A percentile compares a stretch with the other conserved stretches of the same genome.
phyloP scores from a whole-genome alignment of 805 yeast genomes.

The Barnettozyma populi region DNA sequence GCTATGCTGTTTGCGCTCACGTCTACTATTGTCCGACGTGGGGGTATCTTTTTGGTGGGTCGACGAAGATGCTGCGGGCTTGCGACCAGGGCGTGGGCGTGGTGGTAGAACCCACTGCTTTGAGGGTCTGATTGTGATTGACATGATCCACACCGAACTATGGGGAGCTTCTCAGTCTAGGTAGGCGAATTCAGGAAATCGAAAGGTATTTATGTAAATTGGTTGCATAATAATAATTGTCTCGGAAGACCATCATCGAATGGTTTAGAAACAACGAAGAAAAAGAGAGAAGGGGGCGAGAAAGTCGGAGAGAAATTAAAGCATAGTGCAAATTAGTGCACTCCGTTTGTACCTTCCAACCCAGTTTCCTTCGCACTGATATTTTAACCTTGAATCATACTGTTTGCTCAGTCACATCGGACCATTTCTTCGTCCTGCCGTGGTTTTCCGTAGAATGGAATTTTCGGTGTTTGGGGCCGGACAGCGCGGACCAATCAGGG shows the following conservation, averaged over 20 bases:
- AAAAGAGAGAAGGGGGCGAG: not conserved
- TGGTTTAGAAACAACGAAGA: not conserved
- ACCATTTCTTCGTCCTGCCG: not conserved
- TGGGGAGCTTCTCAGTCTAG: not conserved
- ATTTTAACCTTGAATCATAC: not conserved
- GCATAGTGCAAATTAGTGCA: not conserved
- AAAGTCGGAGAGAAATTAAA: not conserved
- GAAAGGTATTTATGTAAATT: slow-evolving; percentile 3
- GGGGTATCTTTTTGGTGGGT: not conserved
- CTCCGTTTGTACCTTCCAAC: not conserved
- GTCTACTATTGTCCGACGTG: not conserved
- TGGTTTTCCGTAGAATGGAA: not conserved
- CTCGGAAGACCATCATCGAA: not conserved
- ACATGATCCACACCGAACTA: not conserved
- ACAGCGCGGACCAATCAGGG: not conserved
- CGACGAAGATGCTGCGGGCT: slow-evolving; percentile 14
- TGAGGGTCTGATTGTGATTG: slow-evolving; percentile 46
- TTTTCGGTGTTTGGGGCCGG: slow-evolving; percentile 1
- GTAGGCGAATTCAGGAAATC: not conserved
- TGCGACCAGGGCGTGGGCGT: slow-evolving; percentile 69
- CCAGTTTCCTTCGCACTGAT: not conserved
- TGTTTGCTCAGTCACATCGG: not conserved
- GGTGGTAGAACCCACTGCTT: slow-evolving; percentile 85
- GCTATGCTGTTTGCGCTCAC: slow-evolving; percentile 6
- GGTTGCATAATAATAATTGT: slow-evolving; percentile 2